Conservation (phyloP, 1,284 basidiomycete species). For the Leccinum griseonigrum region DNA sequence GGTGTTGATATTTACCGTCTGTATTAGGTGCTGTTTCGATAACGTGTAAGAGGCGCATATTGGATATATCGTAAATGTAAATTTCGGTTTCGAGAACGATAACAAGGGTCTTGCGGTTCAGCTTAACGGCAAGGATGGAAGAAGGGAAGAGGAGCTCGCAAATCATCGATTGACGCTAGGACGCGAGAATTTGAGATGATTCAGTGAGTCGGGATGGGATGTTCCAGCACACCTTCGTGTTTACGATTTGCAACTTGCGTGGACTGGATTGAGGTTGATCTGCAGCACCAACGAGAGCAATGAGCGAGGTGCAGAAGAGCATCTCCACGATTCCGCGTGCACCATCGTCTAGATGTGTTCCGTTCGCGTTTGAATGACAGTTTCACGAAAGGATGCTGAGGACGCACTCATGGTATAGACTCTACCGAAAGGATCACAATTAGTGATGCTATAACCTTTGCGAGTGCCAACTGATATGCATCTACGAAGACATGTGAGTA, state of each 20-base stretch:
- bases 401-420: slow-evolving; percentile 91
- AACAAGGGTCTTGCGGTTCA: slow-evolving; percentile 94
- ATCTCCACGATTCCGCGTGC: slow-evolving; percentile 97
- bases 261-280: slow-evolving; percentile 88
- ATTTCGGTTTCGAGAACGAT: slow-evolving; percentile 96
- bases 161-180: slow-evolving; percentile 94
- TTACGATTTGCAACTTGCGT: slow-evolving; percentile 94
- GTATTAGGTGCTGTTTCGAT: slow-evolving; percentile 97
- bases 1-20: slow-evolving; percentile 57
- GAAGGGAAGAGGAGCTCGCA: slow-evolving; percentile 98
- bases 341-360: slow-evolving; percentile 66
- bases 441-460: slow-evolving; percentile 95
- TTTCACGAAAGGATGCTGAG: neutral
- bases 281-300: slow-evolving; percentile 93
- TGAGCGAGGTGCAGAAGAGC: slow-evolving; percentile 98
- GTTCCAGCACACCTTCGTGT: slow-evolving; percentile 76
- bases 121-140: slow-evolving; percentile 92
- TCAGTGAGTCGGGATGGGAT: neutral
- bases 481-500: slow-evolving; percentile 37
- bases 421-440: slow-evolving; percentile 96
- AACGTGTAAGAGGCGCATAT: slow-evolving; percentile 96
- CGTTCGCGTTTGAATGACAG: neutral
- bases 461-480: slow-evolving; percentile 94
- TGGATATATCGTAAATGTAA: slow-evolving; percentile 98
- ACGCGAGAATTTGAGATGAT: neutral